phyloP scores from a whole-genome alignment of 2,329 filamentous ascomycete genomes.

The Nemania sp. region DNA sequence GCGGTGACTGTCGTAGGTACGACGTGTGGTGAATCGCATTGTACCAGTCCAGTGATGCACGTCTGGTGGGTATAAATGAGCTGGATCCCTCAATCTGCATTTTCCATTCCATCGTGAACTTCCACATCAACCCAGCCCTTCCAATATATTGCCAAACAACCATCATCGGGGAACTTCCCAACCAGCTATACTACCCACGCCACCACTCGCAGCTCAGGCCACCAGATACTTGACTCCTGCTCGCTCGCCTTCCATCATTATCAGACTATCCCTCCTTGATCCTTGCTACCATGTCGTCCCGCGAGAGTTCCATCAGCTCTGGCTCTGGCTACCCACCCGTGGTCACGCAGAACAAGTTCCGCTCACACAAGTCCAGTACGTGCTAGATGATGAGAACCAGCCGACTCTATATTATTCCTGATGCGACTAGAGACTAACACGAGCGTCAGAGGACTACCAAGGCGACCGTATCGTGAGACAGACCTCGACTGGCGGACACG shows the following conservation, averaged over 20 bases:
- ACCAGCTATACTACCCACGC: not conserved
- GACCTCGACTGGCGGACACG: not conserved
- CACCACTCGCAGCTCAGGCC: not conserved
- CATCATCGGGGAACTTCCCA: constrained; percentile 5
- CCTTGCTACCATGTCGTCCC: constrained; percentile 17
- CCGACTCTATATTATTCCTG: not conserved
- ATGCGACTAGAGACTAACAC: constrained; percentile 1
- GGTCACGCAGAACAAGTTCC: constrained; percentile 4
- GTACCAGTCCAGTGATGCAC: not conserved
- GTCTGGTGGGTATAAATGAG: constrained; percentile 1
- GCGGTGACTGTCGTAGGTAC: not conserved
- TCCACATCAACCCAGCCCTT: not conserved
- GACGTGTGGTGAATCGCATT: not conserved
- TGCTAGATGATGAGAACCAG: not conserved
- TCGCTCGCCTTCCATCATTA: not conserved
- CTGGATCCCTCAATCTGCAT: constrained; percentile 1
- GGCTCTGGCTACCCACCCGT: not conserved
- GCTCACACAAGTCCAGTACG: constrained; percentile 18
- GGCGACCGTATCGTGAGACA: not conserved
- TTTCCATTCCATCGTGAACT: not conserved
- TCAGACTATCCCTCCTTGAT: not conserved
- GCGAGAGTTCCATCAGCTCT: not conserved
- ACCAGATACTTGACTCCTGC: not conserved
- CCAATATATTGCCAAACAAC: not conserved
- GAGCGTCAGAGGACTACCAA: constrained; percentile 8